Percentiles rank a stretch among this genome's conserved stretches.
phyloP scores from a whole-genome alignment of 139 green algal genomes.

The Coelastrella sp. region DNA sequence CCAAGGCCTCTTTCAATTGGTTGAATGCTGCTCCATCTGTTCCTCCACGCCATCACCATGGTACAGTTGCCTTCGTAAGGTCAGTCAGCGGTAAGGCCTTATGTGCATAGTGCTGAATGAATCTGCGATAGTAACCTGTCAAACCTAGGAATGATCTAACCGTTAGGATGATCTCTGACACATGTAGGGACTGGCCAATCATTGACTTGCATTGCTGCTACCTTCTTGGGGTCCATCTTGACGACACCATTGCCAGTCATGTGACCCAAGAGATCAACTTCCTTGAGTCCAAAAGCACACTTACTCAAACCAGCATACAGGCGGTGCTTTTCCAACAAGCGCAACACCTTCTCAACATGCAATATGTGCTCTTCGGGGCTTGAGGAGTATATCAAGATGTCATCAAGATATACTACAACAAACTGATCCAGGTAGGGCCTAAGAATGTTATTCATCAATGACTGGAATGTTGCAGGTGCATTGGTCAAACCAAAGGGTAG shows the following conservation, averaged over 20 bases:
- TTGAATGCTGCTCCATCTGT: conserved; percentile 40
- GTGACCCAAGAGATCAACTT: conserved; percentile 59
- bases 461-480: no score
- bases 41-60: neutral
- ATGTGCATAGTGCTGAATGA: conserved; percentile 12
- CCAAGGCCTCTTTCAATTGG: conserved; percentile 38
- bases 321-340: conserved; percentile 52
- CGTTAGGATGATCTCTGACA: no score
- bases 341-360: conserved; percentile 56
- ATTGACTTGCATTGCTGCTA: conserved; percentile 37
- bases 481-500: no score
- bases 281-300: conserved; percentile 50
- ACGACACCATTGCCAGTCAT: conserved; percentile 45
- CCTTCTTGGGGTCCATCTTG: conserved; percentile 46
- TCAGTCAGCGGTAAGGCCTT: no score
- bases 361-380: conserved; percentile 53
- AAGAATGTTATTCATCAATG: no score
- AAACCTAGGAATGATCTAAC: conserved; percentile 6
- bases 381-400: conserved; percentile 60
- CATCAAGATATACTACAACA: no score
- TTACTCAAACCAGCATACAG: conserved; percentile 64
- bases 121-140: neutral
- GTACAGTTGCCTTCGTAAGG: no score
- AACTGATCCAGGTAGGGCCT: no score
- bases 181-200: conserved; percentile 45